Conservation (phyloP, 73 alveolate species). For the Diophrys appendiculata region DNA sequence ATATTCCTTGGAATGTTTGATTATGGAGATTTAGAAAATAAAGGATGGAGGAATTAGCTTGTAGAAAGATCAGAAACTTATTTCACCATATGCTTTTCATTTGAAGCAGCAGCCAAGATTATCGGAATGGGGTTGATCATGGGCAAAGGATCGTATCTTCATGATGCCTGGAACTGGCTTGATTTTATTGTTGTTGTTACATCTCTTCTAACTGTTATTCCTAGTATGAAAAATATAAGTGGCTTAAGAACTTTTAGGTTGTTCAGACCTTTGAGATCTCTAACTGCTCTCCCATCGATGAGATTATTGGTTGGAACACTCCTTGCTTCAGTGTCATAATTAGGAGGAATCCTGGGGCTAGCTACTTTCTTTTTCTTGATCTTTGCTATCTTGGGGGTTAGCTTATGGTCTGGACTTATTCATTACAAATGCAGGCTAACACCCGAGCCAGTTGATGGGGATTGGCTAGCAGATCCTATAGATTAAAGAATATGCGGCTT, state of each 20-base stretch:
- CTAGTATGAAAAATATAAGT: constrained; percentile 29
- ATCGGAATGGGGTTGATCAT: constrained; percentile 26
- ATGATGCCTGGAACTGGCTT: constrained; percentile 57
- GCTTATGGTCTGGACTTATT: constrained; percentile 23
- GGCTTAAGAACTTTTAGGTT: constrained; percentile 40
- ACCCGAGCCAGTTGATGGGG: constrained; percentile 41
- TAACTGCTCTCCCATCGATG: constrained; percentile 22
- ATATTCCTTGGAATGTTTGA: constrained; percentile 35
- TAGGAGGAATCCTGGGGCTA: constrained; percentile 15
- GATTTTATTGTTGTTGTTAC: constrained; percentile 57
- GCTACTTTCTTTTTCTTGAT: constrained; percentile 18
- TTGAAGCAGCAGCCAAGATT: constrained; percentile 11
- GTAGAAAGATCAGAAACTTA: constrained; percentile 11
- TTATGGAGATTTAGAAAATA: constrained; percentile 8
- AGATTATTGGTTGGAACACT: constrained; percentile 26
- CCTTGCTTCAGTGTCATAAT: constrained; percentile 16
- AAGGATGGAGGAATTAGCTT: constrained; percentile 16
- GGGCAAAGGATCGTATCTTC: constrained; percentile 7
- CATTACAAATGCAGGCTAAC: constrained; percentile 39
- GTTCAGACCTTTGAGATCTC: constrained; percentile 33
- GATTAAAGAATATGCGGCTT: constrained; percentile 28
- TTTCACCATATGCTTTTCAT: constrained; percentile 16
- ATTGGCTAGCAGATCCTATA: constrained; percentile 20
- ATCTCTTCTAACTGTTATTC: constrained; percentile 27
- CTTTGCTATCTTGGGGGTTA: constrained; percentile 32